These are phyloP conservation scores for Jackrogersella multiformis DNA, from an alignment of 495 filamentous ascomycete genomes.

Conservation along the genomic window DNA sequence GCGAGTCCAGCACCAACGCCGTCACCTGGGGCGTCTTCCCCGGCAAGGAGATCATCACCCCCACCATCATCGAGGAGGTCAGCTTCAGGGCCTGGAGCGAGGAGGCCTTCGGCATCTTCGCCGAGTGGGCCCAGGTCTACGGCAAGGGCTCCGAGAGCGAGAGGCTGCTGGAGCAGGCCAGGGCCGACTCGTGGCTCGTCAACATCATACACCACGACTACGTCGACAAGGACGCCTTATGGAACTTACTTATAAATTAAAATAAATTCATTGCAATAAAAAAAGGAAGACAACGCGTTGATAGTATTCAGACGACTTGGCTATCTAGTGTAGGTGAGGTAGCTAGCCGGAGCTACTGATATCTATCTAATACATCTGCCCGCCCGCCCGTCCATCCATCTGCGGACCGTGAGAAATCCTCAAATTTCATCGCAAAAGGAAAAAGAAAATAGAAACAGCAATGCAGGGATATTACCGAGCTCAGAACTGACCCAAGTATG, in stretches of 20 bases:
- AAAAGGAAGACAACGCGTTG: constrained; percentile 13
- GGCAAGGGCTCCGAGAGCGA: constrained; percentile 69
- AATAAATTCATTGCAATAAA: constrained; percentile 3
- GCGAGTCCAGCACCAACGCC: constrained; percentile 74
- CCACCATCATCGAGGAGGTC: constrained; percentile 96
- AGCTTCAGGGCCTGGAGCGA: constrained; percentile 95
- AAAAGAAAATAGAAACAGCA: neutral
- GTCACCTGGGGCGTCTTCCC: constrained; percentile 98
- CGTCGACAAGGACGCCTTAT: constrained; percentile 70
- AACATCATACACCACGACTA: constrained; percentile 91
- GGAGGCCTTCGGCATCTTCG: constrained; percentile 95
- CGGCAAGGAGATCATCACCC: constrained; percentile 96
- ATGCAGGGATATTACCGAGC: neutral
- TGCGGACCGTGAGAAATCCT: neutral
- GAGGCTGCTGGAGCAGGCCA: constrained; percentile 71
- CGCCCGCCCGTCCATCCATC: neutral
- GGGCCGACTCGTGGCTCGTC: constrained; percentile 81
- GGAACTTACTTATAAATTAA: constrained; percentile 62
- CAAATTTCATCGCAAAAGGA: neutral
- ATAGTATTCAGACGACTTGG: constrained; percentile 11
- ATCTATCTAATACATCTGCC: constrained; percentile 30
- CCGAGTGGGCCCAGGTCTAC: constrained; percentile 91
- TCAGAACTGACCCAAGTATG: neutral
- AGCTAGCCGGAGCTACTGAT: constrained; percentile 3
- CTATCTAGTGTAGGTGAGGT: constrained; percentile 11